Evolutionary conservation across 352 stramenopile genomes (phyloP).

Genomic region (Phytophthora ramorum): DNA sequence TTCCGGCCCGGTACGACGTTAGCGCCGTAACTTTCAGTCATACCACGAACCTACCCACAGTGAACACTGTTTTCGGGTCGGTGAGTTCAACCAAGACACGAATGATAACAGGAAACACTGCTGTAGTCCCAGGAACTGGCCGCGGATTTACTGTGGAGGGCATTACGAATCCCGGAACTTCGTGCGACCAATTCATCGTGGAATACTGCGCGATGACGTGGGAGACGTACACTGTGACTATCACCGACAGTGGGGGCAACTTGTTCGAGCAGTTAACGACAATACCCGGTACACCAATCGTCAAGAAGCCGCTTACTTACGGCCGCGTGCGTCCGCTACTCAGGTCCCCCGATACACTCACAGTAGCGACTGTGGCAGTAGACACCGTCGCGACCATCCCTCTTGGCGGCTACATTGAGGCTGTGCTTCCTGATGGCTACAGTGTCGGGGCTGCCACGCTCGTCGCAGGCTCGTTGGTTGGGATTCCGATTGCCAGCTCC

Average conservation of each 20-base stretch:
- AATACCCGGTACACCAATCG: slow-evolving; percentile 60
- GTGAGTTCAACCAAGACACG: slow-evolving; percentile 16
- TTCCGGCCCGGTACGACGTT: slow-evolving; percentile 54
- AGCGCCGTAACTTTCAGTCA: slow-evolving; percentile 25
- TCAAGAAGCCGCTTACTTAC: slow-evolving; percentile 68
- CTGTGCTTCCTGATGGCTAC: slow-evolving; percentile 60
- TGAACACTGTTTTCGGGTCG: slow-evolving; percentile 35
- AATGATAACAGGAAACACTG: slow-evolving; percentile 44
- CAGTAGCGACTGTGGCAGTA: slow-evolving; percentile 48
- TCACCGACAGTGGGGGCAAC: slow-evolving; percentile 48
- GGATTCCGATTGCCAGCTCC: slow-evolving; percentile 45
- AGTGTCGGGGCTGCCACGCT: slow-evolving; percentile 31
- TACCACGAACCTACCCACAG: slow-evolving; percentile 41
- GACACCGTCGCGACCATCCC: slow-evolving; percentile 50
- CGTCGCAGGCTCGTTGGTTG: slow-evolving; percentile 36
- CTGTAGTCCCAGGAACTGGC: slow-evolving; percentile 41
- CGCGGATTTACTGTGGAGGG: slow-evolving; percentile 49
- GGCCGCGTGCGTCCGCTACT: slow-evolving; percentile 54
- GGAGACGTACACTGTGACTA: slow-evolving; percentile 49
- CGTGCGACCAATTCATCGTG: slow-evolving; percentile 63
- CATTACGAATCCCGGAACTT: slow-evolving; percentile 65
- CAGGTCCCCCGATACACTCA: slow-evolving; percentile 46
- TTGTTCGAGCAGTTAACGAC: slow-evolving; percentile 49
- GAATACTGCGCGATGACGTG: slow-evolving; percentile 56
- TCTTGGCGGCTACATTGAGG: slow-evolving; percentile 47